phyloP scores from a whole-genome alignment of 177 flowering plant species.

The Telopea speciosissima region DNA sequence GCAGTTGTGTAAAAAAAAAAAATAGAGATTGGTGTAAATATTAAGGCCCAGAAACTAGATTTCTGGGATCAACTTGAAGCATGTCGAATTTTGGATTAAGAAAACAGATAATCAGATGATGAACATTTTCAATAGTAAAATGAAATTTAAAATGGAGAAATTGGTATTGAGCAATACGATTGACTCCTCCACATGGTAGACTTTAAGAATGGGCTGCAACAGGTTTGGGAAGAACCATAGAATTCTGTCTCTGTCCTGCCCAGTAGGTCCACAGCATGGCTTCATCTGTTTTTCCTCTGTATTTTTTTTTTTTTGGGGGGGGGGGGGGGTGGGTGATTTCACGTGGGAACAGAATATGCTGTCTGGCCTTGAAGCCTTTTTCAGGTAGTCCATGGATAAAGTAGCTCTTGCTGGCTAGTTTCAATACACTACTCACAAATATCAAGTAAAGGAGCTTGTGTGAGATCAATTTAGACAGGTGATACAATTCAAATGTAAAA shows the following conservation, averaged over 20 bases:
- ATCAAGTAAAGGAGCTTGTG: not conserved
- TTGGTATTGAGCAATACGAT: not conserved
- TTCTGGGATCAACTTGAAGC: not conserved
- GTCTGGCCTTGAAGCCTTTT: not conserved
- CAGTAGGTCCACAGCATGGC: no score
- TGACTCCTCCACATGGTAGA: not conserved
- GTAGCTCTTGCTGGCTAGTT: not conserved
- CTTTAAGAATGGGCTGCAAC: not conserved
- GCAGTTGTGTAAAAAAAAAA: not conserved
- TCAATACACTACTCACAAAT: not conserved
- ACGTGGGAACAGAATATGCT: not conserved
- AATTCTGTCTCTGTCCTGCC: not conserved
- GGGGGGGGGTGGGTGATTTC: not conserved
- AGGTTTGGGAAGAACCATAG: not conserved
- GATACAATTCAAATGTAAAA: not conserved
- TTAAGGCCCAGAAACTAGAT: not conserved
- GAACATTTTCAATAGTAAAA: not conserved
- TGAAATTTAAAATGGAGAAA: not conserved
- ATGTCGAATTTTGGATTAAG: not conserved
- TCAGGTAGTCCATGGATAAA: not conserved
- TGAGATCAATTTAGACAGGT: not conserved
- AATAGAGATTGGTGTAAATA: not conserved
- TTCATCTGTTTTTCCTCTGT: no score
- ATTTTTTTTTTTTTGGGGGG: no score
- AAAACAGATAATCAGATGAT: not conserved